Base-by-base conservation (phyloP, 177 flowering plant genomes). In the Vitis hybrid region DNA sequence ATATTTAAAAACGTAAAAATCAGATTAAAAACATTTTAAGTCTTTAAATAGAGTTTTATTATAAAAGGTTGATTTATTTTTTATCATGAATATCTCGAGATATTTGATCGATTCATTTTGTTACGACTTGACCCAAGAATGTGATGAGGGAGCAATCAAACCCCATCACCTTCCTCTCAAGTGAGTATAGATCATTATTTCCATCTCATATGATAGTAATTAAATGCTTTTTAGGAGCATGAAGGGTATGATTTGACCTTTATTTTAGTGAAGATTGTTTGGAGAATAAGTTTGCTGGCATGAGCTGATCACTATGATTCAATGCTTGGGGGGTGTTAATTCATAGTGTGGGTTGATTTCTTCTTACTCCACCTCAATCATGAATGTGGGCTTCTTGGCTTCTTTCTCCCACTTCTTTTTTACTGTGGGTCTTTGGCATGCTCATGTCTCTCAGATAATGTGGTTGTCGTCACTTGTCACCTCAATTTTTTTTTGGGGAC, bases 291-390 rank as follows among this genome's bases (percentile, higher is more conserved):
- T 19, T 48, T 71, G 66, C 19, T 70, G 66, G 51, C 52, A 51
- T 48, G 61, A 62, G 51, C 6, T 51, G 30, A 56, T 32, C 10
- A 14, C 15, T 50, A 78, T 72, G 70, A 72, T 67, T 65, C 79
- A 76, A 74, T 73, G 80, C 73, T 71, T 63, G 26, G 49, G 6
- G 32, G 26, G 14, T 54, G 56, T 51, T 39, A 39, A 39, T 39
- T 6, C 5, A 39, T 39, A 6, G 8, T 62, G 70, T 72, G 21
- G 70, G 75, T 72, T 75, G 80, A 82, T 72, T 76, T 49, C 26
- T 72, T 56, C n/a, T 65, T 45, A 82, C 82, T 79, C 79, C 67
- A 49, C 57, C 81, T 50, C 77, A 78, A 72, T 80, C 77, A 82
- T 65, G 69, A 73, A 78, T 64, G 80, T 78, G 75, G 30, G 71